Percentiles rank a stretch among this genome's conserved stretches.
Conservation (phyloP, 2,329 filamentous ascomycete species). For the Zasmidium angulare region DNA sequence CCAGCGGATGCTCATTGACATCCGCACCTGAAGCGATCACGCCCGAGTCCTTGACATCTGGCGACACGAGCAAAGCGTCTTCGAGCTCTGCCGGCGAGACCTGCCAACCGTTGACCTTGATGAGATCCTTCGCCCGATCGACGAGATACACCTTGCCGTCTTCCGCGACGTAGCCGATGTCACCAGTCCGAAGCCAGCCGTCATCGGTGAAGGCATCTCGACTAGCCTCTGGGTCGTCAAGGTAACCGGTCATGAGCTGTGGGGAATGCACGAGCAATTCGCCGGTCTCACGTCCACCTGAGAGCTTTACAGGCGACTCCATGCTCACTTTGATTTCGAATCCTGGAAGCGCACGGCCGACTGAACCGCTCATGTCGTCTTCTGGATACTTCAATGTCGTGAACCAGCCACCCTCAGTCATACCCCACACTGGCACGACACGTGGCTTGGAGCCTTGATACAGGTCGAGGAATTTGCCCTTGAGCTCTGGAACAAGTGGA, state of each 20-base stretch:
- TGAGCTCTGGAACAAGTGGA: conserved; percentile 46
- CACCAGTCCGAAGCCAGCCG: conserved; percentile 91
- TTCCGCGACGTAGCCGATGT: conserved; percentile 36
- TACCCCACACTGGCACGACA: conserved; percentile 54
- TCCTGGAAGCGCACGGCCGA: conserved; percentile 47
- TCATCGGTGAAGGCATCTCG: conserved; percentile 40
- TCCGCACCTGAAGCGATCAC: conserved; percentile 25
- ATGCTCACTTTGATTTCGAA: conserved; percentile 36
- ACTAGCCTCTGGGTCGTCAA: conserved; percentile 32
- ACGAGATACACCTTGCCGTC: conserved; percentile 34
- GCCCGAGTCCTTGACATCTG: conserved; percentile 29
- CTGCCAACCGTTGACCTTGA: conserved; percentile 38
- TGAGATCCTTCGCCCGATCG: conserved; percentile 37
- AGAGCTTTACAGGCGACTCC: conserved; percentile 12
- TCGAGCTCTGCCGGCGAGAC: conserved; percentile 37
- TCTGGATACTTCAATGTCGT: conserved; percentile 42
- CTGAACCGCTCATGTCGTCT: conserved; percentile 46
- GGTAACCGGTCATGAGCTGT: conserved; percentile 44
- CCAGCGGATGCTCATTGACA: conserved; percentile 23
- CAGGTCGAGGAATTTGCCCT: conserved; percentile 40
- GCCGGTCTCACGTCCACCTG: conserved; percentile 49
- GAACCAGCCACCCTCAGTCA: conserved; percentile 53
- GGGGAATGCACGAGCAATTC: conserved; percentile 43
- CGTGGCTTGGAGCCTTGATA: conserved; percentile 43
- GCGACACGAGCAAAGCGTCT: conserved; percentile 27